Evolutionary conservation across 768 basidiomycete species (phyloP).

Genomic region (Leccinellum luteum): DNA sequence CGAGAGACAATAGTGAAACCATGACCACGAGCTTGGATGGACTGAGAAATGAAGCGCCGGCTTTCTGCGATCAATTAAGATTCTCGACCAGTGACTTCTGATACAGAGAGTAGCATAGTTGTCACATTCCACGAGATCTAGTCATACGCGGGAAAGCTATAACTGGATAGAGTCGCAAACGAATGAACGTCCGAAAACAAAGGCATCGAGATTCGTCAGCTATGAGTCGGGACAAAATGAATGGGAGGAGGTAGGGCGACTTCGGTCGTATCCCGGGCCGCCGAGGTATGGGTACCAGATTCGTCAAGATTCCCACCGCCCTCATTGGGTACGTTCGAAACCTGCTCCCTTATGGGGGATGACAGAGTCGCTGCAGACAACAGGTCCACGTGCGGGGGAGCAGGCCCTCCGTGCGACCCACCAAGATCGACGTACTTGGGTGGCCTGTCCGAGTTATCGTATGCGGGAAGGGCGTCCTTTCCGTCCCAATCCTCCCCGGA

Average conservation of each 20-base stretch:
- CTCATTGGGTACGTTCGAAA: background rate
- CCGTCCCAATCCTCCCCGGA: slow-evolving; percentile 35
- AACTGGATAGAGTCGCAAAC: background rate
- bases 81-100: background rate
- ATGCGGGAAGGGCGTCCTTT: slow-evolving; percentile 49
- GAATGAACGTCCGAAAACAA: background rate
- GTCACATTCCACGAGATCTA: background rate
- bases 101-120: background rate
- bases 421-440: slow-evolving; percentile 41
- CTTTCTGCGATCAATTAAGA: background rate
- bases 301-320: background rate
- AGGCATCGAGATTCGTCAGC: slow-evolving; percentile 2
- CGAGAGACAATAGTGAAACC: slow-evolving; percentile 6
- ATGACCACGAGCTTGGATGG: background rate
- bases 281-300: background rate
- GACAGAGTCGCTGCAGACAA: background rate
- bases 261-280: background rate
- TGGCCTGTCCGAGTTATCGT: slow-evolving; percentile 43
- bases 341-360: background rate
- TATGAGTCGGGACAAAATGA: background rate
- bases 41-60: background rate
- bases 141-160: background rate
- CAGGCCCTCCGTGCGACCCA: slow-evolving; percentile 2
- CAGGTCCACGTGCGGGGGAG: background rate
- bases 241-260: background rate